Conservation (phyloP, 106 monocot genomes). For the Gastrodia elata region DNA sequence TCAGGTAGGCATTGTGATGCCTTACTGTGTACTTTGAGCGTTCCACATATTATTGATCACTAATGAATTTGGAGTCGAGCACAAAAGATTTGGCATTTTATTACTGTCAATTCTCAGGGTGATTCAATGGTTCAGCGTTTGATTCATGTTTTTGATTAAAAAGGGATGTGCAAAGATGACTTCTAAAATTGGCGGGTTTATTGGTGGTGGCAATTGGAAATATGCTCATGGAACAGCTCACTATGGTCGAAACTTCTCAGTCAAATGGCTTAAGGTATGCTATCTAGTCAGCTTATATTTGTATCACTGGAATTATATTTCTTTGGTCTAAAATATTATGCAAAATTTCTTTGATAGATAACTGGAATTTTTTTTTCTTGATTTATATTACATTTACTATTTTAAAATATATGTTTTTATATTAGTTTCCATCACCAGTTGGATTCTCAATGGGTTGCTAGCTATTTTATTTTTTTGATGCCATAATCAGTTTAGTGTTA, state of each 20-base stretch:
- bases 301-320: neutral
- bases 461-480: neutral
- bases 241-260: constrained; percentile 96
- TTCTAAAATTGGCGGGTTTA: constrained; percentile 94
- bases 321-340: neutral
- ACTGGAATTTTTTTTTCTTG: neutral
- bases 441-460: neutral
- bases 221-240: constrained; percentile 97
- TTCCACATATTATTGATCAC: neutral
- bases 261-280: constrained; percentile 94
- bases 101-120: neutral
- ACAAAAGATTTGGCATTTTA: neutral
- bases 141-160: constrained; percentile 2
- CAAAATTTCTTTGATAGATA: neutral
- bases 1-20: constrained; percentile 50
- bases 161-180: constrained; percentile 99
- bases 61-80: neutral
- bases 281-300: neutral
- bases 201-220: constrained; percentile 99
- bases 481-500: neutral
- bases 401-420: neutral
- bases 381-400: neutral
- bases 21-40: neutral
- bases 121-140: neutral
- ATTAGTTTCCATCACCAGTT: neutral